phyloP scores from a whole-genome alignment of 2,329 filamentous ascomycete genomes.

The Talaromyces sp. region DNA sequence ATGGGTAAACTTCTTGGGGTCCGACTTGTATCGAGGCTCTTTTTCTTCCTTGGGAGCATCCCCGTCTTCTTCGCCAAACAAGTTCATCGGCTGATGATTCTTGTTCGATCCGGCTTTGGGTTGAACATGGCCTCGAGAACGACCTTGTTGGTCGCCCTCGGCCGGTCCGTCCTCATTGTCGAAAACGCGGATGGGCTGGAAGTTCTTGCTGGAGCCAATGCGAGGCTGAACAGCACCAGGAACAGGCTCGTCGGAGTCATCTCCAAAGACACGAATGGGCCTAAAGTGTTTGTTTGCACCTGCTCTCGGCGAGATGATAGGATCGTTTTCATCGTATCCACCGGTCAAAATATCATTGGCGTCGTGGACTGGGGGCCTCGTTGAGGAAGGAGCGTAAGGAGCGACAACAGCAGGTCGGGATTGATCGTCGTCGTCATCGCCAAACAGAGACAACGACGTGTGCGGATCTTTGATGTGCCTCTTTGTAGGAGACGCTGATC shows the following conservation, averaged over 20 bases:
- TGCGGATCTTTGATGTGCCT: slow-evolving; percentile 37
- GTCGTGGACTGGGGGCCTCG: slow-evolving; percentile 63
- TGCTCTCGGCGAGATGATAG: slow-evolving; percentile 13
- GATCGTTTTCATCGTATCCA: slow-evolving; percentile 22
- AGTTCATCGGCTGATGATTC: slow-evolving; percentile 47
- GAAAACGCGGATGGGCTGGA: slow-evolving; percentile 58
- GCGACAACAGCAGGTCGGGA: slow-evolving; percentile 54
- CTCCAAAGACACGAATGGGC: slow-evolving; percentile 9
- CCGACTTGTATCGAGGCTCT: slow-evolving; percentile 51
- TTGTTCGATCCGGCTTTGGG: slow-evolving; percentile 46
- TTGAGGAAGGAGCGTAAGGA: slow-evolving; percentile 52
- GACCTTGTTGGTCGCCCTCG: slow-evolving; percentile 35
- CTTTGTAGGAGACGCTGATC: slow-evolving; percentile 32
- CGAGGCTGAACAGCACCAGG: slow-evolving; percentile 41
- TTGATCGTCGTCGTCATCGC: slow-evolving; percentile 53
- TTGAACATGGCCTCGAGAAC: slow-evolving; percentile 30
- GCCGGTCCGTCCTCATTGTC: slow-evolving; percentile 46
- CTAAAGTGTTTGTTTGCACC: slow-evolving; percentile 11
- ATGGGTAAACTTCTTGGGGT: slow-evolving; percentile 76
- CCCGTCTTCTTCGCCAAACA: slow-evolving; percentile 45
- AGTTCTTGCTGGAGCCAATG: slow-evolving; percentile 55
- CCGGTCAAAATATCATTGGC: slow-evolving; percentile 63
- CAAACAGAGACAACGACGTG: slow-evolving; percentile 56
- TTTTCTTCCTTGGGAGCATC: slow-evolving; percentile 23
- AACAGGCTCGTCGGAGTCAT: slow-evolving; percentile 15